A percentile compares a stretch with the other conserved stretches of the same genome.
These are phyloP conservation scores for Blastobotrys attinorum DNA, from an alignment of 805 yeast genomes.

Conservation along the genomic window DNA sequence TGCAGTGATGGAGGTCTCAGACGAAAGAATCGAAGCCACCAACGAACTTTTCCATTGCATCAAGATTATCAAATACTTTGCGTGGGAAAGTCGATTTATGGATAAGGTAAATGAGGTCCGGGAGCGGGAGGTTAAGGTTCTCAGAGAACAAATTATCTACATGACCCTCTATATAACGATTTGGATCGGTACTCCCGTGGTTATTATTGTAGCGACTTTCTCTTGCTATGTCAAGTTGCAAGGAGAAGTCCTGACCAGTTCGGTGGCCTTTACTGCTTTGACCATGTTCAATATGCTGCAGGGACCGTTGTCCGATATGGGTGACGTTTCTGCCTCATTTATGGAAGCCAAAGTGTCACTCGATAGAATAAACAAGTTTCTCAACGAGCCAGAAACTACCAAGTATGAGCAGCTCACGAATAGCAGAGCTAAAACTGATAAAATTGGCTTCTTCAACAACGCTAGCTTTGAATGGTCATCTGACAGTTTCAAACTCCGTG, in stretches of 20 bases:
- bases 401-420: constrained; percentile 52
- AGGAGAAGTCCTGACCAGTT: constrained; percentile 63
- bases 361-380: constrained; percentile 68
- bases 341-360: constrained; percentile 80
- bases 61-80: constrained; percentile 86
- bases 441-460: constrained; percentile 63
- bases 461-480: constrained; percentile 39
- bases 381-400: constrained; percentile 70
- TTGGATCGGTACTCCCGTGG: constrained; percentile 67
- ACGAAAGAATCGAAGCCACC: constrained; percentile 79
- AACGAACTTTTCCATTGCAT: constrained; percentile 88
- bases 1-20: constrained; percentile 68
- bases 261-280: constrained; percentile 79
- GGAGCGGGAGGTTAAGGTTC: constrained; percentile 54
- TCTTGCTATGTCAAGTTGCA: constrained; percentile 64
- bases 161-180: constrained; percentile 41
- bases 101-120: constrained; percentile 63
- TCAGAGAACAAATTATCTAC: constrained; percentile 43
- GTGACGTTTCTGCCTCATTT: constrained; percentile 73
- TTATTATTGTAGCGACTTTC: constrained; percentile 68
- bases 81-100: constrained; percentile 85
- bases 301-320: constrained; percentile 72
- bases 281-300: constrained; percentile 72
- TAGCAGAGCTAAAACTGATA: constrained; percentile 28
- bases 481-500: constrained; percentile 58